These are phyloP conservation scores for Ceratocystis cacaofunesta DNA, from an alignment of 2,329 filamentous ascomycete species.

Conservation along the genomic window DNA sequence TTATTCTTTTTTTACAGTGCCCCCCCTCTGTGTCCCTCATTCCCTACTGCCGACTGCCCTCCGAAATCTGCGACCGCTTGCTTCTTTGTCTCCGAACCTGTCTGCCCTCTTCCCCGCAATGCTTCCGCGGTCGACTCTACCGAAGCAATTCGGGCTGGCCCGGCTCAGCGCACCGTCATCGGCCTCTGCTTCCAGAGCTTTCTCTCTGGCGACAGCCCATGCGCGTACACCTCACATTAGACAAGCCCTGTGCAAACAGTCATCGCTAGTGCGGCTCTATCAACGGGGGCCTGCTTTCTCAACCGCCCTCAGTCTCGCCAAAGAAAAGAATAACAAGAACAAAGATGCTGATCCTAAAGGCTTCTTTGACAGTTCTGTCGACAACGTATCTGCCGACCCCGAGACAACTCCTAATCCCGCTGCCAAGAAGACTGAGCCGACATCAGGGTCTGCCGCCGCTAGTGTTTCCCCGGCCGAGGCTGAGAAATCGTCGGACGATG, in stretches of 20 bases:
- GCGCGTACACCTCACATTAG: slow-evolving; percentile 11
- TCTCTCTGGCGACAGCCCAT: slow-evolving; percentile 9
- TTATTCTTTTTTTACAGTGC: neutral
- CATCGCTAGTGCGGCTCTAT: slow-evolving; percentile 12
- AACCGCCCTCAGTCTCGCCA: slow-evolving; percentile 10
- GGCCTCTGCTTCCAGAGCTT: slow-evolving; percentile 1
- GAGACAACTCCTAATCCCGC: slow-evolving; percentile 29
- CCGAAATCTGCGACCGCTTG: neutral
- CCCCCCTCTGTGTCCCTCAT: neutral
- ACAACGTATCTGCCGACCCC: slow-evolving; percentile 36
- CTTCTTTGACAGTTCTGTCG: slow-evolving; percentile 37
- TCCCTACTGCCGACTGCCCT: neutral
- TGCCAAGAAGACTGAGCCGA: slow-evolving; percentile 10
- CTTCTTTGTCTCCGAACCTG: neutral
- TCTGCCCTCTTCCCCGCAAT: slow-evolving; percentile 1
- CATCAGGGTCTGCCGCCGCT: neutral
- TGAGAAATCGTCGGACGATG: neutral
- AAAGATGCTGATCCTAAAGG: slow-evolving; percentile 25
- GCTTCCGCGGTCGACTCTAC: slow-evolving; percentile 15
- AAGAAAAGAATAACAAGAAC: slow-evolving; percentile 23
- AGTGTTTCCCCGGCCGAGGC: neutral
- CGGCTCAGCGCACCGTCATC: slow-evolving; percentile 8
- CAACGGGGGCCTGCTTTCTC: slow-evolving; percentile 13
- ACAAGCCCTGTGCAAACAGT: slow-evolving; percentile 7
- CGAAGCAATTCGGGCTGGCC: slow-evolving; percentile 11